Evolutionary conservation across 225 moss, liverwort and hornwort genomes (phyloP).

Genomic region (Bryoerythrophyllum caledonicum): DNA sequence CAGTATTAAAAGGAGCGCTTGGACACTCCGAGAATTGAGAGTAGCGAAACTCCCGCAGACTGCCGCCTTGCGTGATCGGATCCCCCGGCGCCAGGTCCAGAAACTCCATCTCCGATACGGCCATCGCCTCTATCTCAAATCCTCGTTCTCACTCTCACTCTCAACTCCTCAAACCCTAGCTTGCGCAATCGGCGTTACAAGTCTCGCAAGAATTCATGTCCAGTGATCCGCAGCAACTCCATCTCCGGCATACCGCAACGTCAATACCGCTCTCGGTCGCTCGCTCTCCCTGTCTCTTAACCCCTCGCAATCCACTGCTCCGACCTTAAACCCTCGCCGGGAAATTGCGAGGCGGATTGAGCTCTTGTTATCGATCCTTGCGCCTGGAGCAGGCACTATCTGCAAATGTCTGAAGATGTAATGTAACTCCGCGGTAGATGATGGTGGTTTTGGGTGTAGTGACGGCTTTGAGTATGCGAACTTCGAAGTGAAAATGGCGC

Average conservation of each 20-base stretch:
- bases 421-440: too few species aligned
- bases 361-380: too few species aligned
- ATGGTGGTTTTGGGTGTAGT: too few species aligned
- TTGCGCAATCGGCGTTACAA: not conserved
- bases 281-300: too few species aligned
- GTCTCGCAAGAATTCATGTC: not conserved
- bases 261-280: too few species aligned
- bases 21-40: slow-evolving; percentile 27
- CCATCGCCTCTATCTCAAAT: not conserved
- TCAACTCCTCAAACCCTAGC: not conserved
- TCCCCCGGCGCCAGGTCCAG: slow-evolving; percentile 25
- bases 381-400: too few species aligned
- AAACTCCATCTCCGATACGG: not conserved
- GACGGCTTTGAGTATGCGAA: too few species aligned
- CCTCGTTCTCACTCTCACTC: not conserved
- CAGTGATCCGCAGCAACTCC: not conserved
- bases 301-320: too few species aligned
- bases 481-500: too few species aligned
- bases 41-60: slow-evolving; percentile 13
- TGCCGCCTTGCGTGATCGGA: slow-evolving; percentile 16
- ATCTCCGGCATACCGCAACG: not conserved
- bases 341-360: too few species aligned
- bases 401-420: too few species aligned
- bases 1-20: slow-evolving; percentile 21
- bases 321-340: too few species aligned